phyloP scores from a whole-genome alignment of 164 flowering plant genomes.

The Nymphaea colorata region DNA sequence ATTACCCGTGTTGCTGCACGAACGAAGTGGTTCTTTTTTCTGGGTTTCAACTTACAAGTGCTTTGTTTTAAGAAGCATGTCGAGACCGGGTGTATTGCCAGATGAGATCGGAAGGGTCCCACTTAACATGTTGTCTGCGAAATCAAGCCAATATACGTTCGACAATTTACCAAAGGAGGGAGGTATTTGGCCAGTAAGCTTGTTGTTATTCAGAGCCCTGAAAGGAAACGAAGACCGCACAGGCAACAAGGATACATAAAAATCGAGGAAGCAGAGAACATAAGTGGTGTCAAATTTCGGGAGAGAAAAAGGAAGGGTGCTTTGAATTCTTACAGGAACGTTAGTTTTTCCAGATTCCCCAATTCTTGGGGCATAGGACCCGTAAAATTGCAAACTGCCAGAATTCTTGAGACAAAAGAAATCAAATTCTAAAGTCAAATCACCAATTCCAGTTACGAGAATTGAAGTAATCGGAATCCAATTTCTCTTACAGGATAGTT shows the following conservation, averaged over 20 bases:
- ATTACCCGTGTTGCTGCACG: background rate
- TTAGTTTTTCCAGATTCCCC: slow-evolving; percentile 52
- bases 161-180: slow-evolving; percentile 67
- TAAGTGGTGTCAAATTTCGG: background rate
- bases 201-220: slow-evolving; percentile 90
- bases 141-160: slow-evolving; percentile 80
- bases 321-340: slow-evolving; percentile 56
- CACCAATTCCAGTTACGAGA: background rate
- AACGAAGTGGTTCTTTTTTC: background rate
- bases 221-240: background rate
- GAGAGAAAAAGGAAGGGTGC: background rate
- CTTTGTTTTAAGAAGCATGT: slow-evolving; percentile 56
- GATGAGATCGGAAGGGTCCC: slow-evolving; percentile 75
- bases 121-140: slow-evolving; percentile 74
- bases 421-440: background rate
- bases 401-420: slow-evolving; percentile 33
- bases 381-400: slow-evolving; percentile 74
- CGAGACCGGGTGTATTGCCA: slow-evolving; percentile 48
- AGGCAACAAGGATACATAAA: background rate
- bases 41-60: slow-evolving; percentile 62
- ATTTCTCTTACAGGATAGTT: slow-evolving; percentile 48
- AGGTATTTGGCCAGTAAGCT: slow-evolving; percentile 66
- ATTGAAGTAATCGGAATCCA: background rate
- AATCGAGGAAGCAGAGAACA: background rate
- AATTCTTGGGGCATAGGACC: slow-evolving; percentile 69